Percentiles rank a stretch among this genome's conserved stretches.
phyloP scores from a whole-genome alignment of 352 stramenopile species.

The Pythium biforme region DNA sequence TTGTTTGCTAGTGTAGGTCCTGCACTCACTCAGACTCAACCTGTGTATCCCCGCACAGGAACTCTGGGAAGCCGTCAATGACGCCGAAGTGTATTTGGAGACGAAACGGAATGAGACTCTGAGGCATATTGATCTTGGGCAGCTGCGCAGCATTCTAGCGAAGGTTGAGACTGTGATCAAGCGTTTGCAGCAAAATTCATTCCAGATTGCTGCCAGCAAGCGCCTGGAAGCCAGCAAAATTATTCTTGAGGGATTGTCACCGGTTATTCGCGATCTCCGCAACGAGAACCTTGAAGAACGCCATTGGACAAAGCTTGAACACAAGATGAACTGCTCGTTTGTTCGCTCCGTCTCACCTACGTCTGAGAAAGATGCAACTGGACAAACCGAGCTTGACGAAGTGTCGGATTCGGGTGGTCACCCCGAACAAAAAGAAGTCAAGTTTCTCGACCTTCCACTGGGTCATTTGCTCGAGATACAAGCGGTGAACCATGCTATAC shows the following conservation, averaged over 20 bases:
- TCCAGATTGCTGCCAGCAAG: constrained; percentile 30
- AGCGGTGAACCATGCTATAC: constrained; percentile 35
- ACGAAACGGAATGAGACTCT: constrained; percentile 39
- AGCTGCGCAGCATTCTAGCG: constrained; percentile 32
- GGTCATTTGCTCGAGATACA: constrained; percentile 52
- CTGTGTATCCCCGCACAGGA: no score
- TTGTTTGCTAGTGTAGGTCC: background rate
- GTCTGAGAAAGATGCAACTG: background rate
- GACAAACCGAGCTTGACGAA: background rate
- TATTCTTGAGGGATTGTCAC: constrained; percentile 44
- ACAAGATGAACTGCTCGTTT: constrained; percentile 62
- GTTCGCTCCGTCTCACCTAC: background rate
- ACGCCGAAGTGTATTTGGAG: constrained; percentile 44
- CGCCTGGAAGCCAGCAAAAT: constrained; percentile 40
- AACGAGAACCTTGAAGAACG: constrained; percentile 57
- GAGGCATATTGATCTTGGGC: constrained; percentile 38
- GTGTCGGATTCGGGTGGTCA: background rate
- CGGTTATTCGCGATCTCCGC: constrained; percentile 59
- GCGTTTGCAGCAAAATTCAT: constrained; percentile 19
- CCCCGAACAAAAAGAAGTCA: constrained; percentile 7
- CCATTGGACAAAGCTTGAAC: constrained; percentile 73
- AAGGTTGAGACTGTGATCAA: constrained; percentile 28
- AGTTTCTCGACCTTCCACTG: constrained; percentile 45
- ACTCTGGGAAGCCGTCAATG: constrained; percentile 56
- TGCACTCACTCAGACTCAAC: no score